These are phyloP conservation scores for Mycena kentingensis DNA, from an alignment of 768 basidiomycete species.

Conservation along the genomic window DNA sequence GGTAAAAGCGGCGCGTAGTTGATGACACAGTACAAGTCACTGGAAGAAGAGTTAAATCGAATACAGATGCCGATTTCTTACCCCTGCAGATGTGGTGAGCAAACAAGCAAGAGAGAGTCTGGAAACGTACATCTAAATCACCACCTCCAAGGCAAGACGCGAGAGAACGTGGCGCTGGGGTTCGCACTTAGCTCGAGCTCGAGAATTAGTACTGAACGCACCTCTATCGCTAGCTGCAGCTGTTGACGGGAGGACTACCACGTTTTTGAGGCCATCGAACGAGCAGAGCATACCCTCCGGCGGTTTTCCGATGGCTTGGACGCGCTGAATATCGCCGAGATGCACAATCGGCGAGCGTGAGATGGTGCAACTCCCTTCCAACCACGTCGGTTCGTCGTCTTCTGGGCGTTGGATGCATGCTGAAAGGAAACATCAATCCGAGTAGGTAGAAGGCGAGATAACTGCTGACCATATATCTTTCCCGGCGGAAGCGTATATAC, in stretches of 20 bases:
- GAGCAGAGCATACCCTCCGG: slow-evolving; percentile 55
- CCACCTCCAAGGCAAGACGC: slow-evolving; percentile 74
- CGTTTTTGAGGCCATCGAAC: slow-evolving; percentile 65
- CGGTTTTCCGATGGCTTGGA: slow-evolving; percentile 71
- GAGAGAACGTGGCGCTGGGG: slow-evolving; percentile 58
- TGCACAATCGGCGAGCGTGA: slow-evolving; percentile 76
- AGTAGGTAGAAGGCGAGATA: neutral
- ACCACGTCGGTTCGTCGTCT: slow-evolving; percentile 51
- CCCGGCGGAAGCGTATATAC: slow-evolving; percentile 56
- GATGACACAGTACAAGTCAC: slow-evolving; percentile 69
- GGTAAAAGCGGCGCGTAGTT: slow-evolving; percentile 58
- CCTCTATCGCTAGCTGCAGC: slow-evolving; percentile 42
- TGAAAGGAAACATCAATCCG: slow-evolving; percentile 27
- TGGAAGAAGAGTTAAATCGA: slow-evolving; percentile 27
- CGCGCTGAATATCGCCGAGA: slow-evolving; percentile 76
- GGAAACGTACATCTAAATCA: slow-evolving; percentile 55
- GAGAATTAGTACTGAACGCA: neutral
- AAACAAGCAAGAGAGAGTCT: neutral
- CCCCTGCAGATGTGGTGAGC: slow-evolving; percentile 40
- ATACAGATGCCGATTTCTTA: slow-evolving; percentile 32
- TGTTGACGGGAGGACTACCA: slow-evolving; percentile 65
- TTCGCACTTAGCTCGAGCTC: too few species aligned
- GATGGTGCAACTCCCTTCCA: slow-evolving; percentile 63
- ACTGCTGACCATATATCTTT: slow-evolving; percentile 64
- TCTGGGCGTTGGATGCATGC: slow-evolving; percentile 60